Evolutionary conservation across 495 filamentous ascomycete species (phyloP).

Genomic region (Cladorrhinum samala): DNA sequence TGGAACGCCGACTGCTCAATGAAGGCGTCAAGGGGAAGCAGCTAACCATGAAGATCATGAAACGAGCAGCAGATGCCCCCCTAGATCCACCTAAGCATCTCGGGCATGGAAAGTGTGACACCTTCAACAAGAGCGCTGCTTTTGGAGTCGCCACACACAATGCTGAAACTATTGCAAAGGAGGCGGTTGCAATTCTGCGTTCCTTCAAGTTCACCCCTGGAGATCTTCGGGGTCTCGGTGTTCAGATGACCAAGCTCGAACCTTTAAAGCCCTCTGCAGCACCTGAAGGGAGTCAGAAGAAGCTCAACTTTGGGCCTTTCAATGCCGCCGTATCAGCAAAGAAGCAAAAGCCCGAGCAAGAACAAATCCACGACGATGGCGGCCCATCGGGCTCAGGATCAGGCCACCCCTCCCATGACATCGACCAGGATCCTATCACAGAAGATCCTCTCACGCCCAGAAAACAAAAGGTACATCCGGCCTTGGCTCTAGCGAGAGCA

Average conservation of each 20-base stretch:
- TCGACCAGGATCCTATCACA: constrained; percentile 42
- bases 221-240: constrained; percentile 80
- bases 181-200: constrained; percentile 74
- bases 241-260: constrained; percentile 90
- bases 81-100: constrained; percentile 91
- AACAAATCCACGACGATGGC: constrained; percentile 20
- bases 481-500: constrained; percentile 47
- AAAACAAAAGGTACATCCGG: constrained; percentile 54
- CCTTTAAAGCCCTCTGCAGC: constrained; percentile 50
- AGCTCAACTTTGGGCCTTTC: constrained; percentile 19
- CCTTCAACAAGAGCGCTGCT: constrained; percentile 75
- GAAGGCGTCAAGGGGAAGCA: constrained; percentile 81
- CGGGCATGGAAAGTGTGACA: constrained; percentile 92
- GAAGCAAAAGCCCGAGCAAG: constrained; percentile 17
- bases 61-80: constrained; percentile 76
- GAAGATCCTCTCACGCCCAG: constrained; percentile 55
- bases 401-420: not conserved
- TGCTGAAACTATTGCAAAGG: constrained; percentile 61
- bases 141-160: constrained; percentile 80
- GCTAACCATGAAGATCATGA: constrained; percentile 89
- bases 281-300: constrained; percentile 41
- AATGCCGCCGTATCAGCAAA: constrained; percentile 13
- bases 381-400: constrained; percentile 11
- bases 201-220: constrained; percentile 82
- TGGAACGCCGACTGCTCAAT: constrained; percentile 71